Evolutionary conservation across 2,329 filamentous ascomycete genomes (phyloP), one percentile per base, ranked within the genome.

Genomic region (Talaromyces sp.): DNA sequence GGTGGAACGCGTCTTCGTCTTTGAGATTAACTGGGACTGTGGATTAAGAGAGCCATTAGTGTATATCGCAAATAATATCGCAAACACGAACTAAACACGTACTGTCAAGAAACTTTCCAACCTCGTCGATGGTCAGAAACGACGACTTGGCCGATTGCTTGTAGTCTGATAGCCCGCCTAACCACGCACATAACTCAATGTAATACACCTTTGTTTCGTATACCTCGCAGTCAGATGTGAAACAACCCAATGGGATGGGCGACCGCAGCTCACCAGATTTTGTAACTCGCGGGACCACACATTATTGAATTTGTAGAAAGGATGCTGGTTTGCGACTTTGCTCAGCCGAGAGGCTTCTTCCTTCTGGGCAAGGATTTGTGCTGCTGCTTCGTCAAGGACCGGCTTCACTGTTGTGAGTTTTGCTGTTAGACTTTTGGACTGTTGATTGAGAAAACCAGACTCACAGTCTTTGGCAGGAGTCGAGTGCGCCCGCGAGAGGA

Each of bases 221-320:
- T 17, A 19, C 46, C 11, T 29, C 6, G 46, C 4, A 46, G 27
- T 57, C 35, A 50, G 17, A 29, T 19, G 41, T 32, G 8, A 21
- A 35, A 55, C 53, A 32, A 27, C 7, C 27, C 13, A 27, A 9
- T 24, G 29, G 6, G 9, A 6, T 29, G 35, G 6, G 13, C 14
- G 51, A 32, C 19, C 11, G 7, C 64, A 76, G 81, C 78, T 82
- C 83, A 84, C 85, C 51, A 90, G 85, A 73, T 90, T 91, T 75
- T 98, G 93, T 58, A 97, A 79, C 69, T 90, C 86, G 61, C 91
- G 86, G 29, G 86, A 84, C 95, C 95, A 99, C 73, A 91, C 86
- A 60, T 82, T 80, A 76, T 97, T 97, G 80, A 96, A 97, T 84
- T 96, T 97, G 86, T 98, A 99, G 81, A 98, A 99, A 0, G 95